Percentiles rank a stretch among this genome's conserved stretches.
phyloP scores from a whole-genome alignment of 2,329 filamentous ascomycete species.

The Fusarium veterinarium region DNA sequence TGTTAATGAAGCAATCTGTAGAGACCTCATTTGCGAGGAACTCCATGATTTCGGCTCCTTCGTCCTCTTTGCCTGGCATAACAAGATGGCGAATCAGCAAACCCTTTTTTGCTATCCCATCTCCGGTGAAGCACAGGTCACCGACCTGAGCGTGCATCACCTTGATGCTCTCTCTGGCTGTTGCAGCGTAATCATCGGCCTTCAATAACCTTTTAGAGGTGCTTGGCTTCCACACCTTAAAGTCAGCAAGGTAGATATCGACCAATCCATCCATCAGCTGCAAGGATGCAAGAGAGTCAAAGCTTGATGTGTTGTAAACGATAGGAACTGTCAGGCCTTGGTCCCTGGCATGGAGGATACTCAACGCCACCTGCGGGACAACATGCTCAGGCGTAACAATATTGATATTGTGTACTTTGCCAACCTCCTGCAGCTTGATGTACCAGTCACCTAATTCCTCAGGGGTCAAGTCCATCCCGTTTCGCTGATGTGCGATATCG shows the following conservation, averaged over 20 bases:
- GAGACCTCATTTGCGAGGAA: constrained; percentile 81
- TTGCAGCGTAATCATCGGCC: constrained; percentile 78
- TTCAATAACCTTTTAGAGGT: constrained; percentile 80
- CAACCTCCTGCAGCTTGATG: constrained; percentile 82
- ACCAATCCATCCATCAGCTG: constrained; percentile 81
- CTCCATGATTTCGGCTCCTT: constrained; percentile 78
- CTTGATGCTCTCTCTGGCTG: constrained; percentile 80
- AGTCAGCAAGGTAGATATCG: constrained; percentile 89
- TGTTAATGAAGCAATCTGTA: constrained; percentile 80
- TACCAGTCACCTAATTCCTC: constrained; percentile 86
- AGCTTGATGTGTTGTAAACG: constrained; percentile 87
- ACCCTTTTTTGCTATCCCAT: constrained; percentile 83
- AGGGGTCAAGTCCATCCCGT: constrained; percentile 81
- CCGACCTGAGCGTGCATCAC: constrained; percentile 86
- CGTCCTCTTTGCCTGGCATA: constrained; percentile 83
- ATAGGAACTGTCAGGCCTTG: constrained; percentile 78
- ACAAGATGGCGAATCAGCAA: constrained; percentile 83
- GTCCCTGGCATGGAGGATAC: constrained; percentile 78
- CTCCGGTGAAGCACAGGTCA: constrained; percentile 82
- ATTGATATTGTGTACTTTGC: constrained; percentile 91
- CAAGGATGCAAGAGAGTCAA: constrained; percentile 79
- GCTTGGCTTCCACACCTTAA: constrained; percentile 79
- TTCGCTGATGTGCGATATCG: constrained; percentile 84
- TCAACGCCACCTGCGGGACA: constrained; percentile 82
- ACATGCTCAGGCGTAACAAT: constrained; percentile 89